Conservation (phyloP, 164 flowering plant genomes). For the Akebia trifoliata region DNA sequence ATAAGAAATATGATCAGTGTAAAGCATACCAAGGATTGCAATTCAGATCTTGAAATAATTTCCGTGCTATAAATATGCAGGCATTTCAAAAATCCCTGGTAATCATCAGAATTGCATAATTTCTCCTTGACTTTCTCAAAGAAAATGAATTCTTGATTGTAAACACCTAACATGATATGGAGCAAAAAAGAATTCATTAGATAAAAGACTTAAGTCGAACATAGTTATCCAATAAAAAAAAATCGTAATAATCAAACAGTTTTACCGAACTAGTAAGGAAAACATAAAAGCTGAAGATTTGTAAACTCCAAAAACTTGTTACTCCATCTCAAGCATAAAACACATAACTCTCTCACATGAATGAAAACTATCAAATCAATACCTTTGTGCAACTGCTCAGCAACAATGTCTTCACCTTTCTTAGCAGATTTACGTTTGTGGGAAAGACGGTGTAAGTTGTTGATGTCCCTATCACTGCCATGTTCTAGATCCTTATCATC, state of each 20-base stretch:
- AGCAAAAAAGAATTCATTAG: too few species aligned
- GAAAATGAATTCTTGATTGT: constrained; percentile 51
- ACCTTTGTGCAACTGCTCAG: constrained; percentile 46
- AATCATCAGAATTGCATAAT: constrained; percentile 43
- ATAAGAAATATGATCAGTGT: not conserved
- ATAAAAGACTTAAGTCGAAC: too few species aligned
- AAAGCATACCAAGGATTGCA: constrained; percentile 73
- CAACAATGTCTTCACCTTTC: constrained; percentile 40
- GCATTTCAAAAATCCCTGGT: constrained; percentile 66
- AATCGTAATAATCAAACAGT: not conserved
- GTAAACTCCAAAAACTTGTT: too few species aligned
- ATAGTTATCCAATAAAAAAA: too few species aligned
- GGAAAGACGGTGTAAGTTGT: constrained; percentile 35
- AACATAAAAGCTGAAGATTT: too few species aligned
- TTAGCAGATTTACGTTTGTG: constrained; percentile 43
- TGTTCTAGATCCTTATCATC: constrained; percentile 60
- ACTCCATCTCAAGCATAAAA: too few species aligned
- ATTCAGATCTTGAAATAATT: constrained; percentile 57
- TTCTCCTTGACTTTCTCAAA: constrained; percentile 74
- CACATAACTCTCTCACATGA: constrained; percentile 33
- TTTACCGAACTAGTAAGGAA: not conserved
- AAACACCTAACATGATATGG: constrained; percentile 35
- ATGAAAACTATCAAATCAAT: too few species aligned
- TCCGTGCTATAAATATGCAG: constrained; percentile 64
- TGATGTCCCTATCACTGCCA: constrained; percentile 42